Evolutionary conservation across 371 early-diverging fungal genomes (phyloP).

Genomic region (Mortierella sp.): DNA sequence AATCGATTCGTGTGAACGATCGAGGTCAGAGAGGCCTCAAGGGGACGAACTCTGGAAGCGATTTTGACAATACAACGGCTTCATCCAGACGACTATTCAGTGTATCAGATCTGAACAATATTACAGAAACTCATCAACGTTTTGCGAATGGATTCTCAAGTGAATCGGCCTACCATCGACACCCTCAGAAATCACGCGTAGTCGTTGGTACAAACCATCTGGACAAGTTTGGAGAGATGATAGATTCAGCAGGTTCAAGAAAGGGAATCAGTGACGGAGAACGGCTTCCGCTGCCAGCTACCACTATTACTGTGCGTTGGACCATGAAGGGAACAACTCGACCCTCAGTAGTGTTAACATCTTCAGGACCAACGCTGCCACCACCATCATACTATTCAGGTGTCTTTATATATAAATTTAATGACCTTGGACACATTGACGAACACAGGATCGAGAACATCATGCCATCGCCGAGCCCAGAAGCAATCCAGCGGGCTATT

Average conservation of each 20-base stretch:
- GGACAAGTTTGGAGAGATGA: neutral
- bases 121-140: neutral
- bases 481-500: conserved; percentile 59
- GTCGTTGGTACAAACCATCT: neutral
- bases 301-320: conserved; percentile 63
- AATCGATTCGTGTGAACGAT: conserved; percentile 51
- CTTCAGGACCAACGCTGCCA: conserved; percentile 46
- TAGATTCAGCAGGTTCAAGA: conserved; percentile 11
- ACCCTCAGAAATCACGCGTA: neutral
- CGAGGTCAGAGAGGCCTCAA: conserved; percentile 36
- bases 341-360: conserved; percentile 50
- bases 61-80: conserved; percentile 3
- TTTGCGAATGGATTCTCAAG: neutral
- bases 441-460: conserved; percentile 74
- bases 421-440: conserved; percentile 61
- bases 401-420: conserved; percentile 67
- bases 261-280: neutral
- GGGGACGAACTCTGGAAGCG: conserved; percentile 38
- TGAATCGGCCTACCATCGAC: neutral
- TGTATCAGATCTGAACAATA: neutral
- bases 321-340: conserved; percentile 63
- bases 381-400: conserved; percentile 57
- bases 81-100: neutral
- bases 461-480: conserved; percentile 69
- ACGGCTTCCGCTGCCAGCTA: conserved; percentile 15